Evolutionary conservation across 257 asterid species (phyloP), one percentile per base, ranked within the genome.

Genomic region (Phtheirospermum japonicum): DNA sequence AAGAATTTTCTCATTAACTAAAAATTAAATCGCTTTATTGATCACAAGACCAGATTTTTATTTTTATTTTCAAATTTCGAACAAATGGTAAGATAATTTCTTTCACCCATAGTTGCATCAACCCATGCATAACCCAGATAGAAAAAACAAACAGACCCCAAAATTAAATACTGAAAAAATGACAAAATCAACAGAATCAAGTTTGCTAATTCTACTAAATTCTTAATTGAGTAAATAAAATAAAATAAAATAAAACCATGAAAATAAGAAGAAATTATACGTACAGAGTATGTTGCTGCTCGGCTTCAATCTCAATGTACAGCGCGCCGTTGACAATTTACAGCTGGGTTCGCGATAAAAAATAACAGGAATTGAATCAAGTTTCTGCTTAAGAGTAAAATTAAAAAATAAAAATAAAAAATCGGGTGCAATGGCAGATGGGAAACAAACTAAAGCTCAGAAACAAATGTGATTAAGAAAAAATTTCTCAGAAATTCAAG

Each of bases 381-480:
- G 55, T n/a, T 53, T 40, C 20, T 18, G 18, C 59, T 59, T 37
- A 51, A 14, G 13, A 28, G 69, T 78, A 70, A 57, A 53, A 81
- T 16, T 31, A 28, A 71, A 78, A 75, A 65, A 65, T 73, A n/a
- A n/a, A n/a, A n/a, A n/a, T n/a, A 23, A 23, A 23, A 23, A 23
- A 23, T 23, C 28, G 28, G 1, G 28, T 23, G 28, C 28, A 23
- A 23, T 23, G 3, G 28, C 28, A 23, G 28, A 23, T 23, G 28
- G 28, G 3, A 23, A 23, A 23, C 28, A 23, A 23, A 23, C 28
- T 3, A 23, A 23, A 23, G 28, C 49, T 42, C 5, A 2, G 17
- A 12, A 17, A 12, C 18, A 42, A 73, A 77, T 85, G 75, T 73
- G 82, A 75, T 79, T 81, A 64, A 73, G 73, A 17, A n/a, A 42